Base-by-base conservation (phyloP, 768 basidiomycete species). In the Candolleomyces eurysporus region DNA sequence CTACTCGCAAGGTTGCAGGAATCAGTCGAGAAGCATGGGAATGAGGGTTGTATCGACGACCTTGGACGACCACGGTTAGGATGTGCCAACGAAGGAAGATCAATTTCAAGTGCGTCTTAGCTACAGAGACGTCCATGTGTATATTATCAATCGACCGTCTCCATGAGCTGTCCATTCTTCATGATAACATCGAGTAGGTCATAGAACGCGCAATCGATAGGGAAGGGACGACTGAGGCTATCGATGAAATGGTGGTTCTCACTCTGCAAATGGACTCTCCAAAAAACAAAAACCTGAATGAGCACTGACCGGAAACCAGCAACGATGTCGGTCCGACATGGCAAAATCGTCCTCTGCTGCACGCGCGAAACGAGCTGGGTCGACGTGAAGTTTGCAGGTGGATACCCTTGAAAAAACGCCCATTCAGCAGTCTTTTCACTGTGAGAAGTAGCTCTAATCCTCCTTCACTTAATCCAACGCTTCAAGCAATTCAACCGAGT, bases 191-290 rank as follows among this genome's bases (percentile, higher is more conserved):
- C 26, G 26, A 26, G 26, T 26, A 26, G 4, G 26, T 21, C 2
- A n/a, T 17, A 11, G 40, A 49, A 53, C 16, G 22, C 16, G 19
- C 0, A 46, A 17, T 32, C 5, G 54, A 51, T 22, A 17, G 42
- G 39, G 13, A n/a, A 19, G 54, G 62, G 42, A 72, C 79, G 63
- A 31, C 55, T 16, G 57, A 90, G 90, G 59, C 84, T 82, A 67
- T 95, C 92, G 55, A 95, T 77, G 68, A 96, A 96, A 72, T 91
- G 96, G 68, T 96, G 93, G 68, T 94, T 94, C 76, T 94, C 94
- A 50, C 95, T 94, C 43, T 87, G 93, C 91, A 72, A 94, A 95
- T 0, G 93, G 89, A 59, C 92, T 94, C 57, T 19, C 58, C 57
- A 46, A 58, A 48, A 58, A n/a, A n/a, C n/a, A n/a, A n/a, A n/a